Evolutionary conservation across 345 rosid genomes (phyloP).

Genomic region (Eucalyptus marginata): DNA sequence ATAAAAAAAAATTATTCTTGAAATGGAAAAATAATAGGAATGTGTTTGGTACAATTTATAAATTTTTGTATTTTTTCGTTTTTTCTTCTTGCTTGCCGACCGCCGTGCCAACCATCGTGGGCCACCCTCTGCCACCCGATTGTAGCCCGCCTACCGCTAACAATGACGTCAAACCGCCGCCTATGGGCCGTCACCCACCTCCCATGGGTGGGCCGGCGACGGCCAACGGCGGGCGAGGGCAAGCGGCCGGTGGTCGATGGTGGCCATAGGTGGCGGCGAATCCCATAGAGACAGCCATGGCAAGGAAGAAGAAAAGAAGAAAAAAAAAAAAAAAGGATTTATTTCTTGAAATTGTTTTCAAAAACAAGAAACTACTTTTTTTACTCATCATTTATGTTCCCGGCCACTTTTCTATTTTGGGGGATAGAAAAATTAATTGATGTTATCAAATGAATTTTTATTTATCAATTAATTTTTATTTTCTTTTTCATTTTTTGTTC

Average conservation of each 20-base stretch:
- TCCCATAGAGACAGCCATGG: fast-evolving
- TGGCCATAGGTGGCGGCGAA: fast-evolving
- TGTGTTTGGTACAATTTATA: fast-evolving
- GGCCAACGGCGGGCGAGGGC: fast-evolving
- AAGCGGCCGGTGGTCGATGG: fast-evolving
- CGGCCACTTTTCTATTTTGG: fast-evolving
- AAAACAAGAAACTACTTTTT: fast-evolving
- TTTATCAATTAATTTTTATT: too few species aligned
- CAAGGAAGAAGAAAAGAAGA: too few species aligned
- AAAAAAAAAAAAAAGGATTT: too few species aligned
- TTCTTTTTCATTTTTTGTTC: too few species aligned
- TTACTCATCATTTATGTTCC: fast-evolving
- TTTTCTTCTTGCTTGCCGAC: fast-evolving
- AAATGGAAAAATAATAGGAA: fast-evolving
- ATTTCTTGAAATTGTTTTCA: too few species aligned
- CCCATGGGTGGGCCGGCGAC: fast-evolving
- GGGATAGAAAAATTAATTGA: too few species aligned
- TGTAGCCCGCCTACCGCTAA: fast-evolving
- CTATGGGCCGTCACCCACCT: fast-evolving
- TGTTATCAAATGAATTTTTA: fast-evolving
- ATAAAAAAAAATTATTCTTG: fast-evolving
- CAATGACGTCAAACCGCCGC: fast-evolving
- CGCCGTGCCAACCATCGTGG: fast-evolving
- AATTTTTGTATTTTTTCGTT: fast-evolving
- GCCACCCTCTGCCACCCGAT: fast-evolving